Evolutionary conservation across 208 protist species (phyloP).

Genomic region (Leishmania amazonensis): DNA sequence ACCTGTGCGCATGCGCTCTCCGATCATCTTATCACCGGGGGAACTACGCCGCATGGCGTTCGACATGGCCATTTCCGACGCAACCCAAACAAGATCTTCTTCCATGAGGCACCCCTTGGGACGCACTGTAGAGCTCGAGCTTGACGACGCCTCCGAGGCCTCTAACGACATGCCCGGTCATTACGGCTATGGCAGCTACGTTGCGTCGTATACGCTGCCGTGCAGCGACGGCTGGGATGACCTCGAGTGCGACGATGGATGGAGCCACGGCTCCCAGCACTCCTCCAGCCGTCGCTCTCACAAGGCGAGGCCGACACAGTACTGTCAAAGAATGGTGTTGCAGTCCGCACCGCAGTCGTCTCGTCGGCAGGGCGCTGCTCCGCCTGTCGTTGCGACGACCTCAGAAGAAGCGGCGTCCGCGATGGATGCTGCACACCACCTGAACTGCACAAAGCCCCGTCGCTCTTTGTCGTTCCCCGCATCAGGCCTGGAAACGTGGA

Average conservation of each 20-base stretch:
- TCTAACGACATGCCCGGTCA: neutral
- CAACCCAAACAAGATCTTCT: neutral
- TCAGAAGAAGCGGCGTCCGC: neutral
- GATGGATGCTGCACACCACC: neutral
- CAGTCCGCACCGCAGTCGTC: neutral
- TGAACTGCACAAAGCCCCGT: neutral
- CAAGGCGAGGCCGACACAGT: too few relatives aligned
- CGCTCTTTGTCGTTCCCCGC: constrained; percentile 18
- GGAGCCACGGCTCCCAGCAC: neutral
- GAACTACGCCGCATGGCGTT: constrained; percentile 13
- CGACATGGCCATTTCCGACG: neutral
- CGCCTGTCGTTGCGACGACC: neutral
- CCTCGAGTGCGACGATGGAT: neutral
- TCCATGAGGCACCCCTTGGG: neutral
- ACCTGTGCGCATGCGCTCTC: constrained; percentile 11
- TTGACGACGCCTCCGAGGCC: neutral
- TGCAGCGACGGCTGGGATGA: neutral
- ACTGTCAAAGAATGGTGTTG: neutral
- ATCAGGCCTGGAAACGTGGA: constrained; percentile 20
- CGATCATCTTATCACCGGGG: constrained; percentile 24
- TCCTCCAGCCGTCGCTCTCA: neutral
- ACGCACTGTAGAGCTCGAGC: neutral
- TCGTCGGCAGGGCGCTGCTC: neutral
- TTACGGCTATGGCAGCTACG: constrained; percentile 9
- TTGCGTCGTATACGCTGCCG: constrained; percentile 9